Evolutionary conservation across 177 flowering plant genomes (phyloP), one percentile per base, ranked within the genome.

Genomic region (Tripterygium wilfordii): DNA sequence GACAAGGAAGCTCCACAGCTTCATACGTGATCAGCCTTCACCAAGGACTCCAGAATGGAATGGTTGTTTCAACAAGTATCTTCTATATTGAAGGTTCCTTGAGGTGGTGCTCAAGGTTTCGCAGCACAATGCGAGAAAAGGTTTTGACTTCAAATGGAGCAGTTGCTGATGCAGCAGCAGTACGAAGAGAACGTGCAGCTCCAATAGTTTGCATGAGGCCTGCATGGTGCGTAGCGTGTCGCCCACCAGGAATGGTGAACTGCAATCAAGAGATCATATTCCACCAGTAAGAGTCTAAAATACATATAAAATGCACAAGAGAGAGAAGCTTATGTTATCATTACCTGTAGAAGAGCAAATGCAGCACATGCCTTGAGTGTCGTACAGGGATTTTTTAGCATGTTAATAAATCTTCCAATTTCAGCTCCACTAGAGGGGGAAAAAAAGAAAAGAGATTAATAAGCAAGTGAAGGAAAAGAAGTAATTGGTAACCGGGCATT

Each of bases 321-420:
- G 15, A 22, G 21, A 36, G 6, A 30, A 30, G 7, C 8, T 7
- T 14, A 17, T 10, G 24, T 5, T 12, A 25, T 10, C 2, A 29
- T 40, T 65, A 83, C 97, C 95, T 90, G 99, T 42, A 86, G 95
- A 60, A 92, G 92, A 51, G 97, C 99, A 63, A 88, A 89, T 35
- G 99, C 87, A 39, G 99, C 99, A 71, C 97, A 92, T 5, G 88
- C 69, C 70, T 88, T 86, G 26, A 92, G 85, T 42, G 77, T 67
- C 31, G 90, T 73, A 49, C 88, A 86, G 29, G 89, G 68, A 47
- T 92, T 92, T 26, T 89, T 69, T 42, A 92, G 78, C 99, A 92
- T 92, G 35, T 66, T 20, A 36, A 92, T 75, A 64, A 92, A 92
- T 67, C 99, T 74, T 60, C 95, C 96, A 42, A 89, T 84, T 63